Evolutionary conservation across 129 eudicot genomes (phyloP).

Genomic region (Lactuca saligna): DNA sequence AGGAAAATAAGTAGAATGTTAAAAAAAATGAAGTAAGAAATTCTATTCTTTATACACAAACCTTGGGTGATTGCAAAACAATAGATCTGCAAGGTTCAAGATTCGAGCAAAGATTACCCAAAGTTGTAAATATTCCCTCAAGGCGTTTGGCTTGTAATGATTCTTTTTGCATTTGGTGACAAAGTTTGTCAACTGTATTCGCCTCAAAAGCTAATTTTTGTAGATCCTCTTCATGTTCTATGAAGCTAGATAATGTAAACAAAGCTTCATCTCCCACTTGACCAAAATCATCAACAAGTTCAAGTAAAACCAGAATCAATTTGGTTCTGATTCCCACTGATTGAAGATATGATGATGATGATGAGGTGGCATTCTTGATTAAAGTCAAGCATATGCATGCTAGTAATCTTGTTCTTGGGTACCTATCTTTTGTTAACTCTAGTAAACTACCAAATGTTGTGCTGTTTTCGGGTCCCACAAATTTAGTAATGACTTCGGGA

Average conservation of each 20-base stretch:
- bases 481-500: slow-evolving; percentile 58
- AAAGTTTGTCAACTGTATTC: slow-evolving; percentile 56
- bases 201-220: slow-evolving; percentile 82
- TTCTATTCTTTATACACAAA: slow-evolving; percentile 33
- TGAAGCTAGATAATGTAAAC: slow-evolving; percentile 69
- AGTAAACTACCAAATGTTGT: slow-evolving; percentile 50
- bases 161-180: slow-evolving; percentile 48
- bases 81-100: slow-evolving; percentile 81
- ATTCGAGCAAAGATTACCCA: slow-evolving; percentile 72
- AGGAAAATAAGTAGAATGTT: slow-evolving; percentile 6
- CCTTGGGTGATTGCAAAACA: slow-evolving; percentile 65
- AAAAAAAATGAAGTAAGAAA: slow-evolving; percentile 1
- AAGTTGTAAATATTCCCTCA: slow-evolving; percentile 63
- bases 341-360: slow-evolving; percentile 40
- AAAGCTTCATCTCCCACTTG: slow-evolving; percentile 98
- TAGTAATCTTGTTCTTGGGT: slow-evolving; percentile 80
- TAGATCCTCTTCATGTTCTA: slow-evolving; percentile 61
- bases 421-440: slow-evolving; percentile 70
- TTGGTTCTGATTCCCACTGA: slow-evolving; percentile 62
- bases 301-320: slow-evolving; percentile 64
- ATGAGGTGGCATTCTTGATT: slow-evolving; percentile 54
- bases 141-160: slow-evolving; percentile 61
- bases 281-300: slow-evolving; percentile 89
- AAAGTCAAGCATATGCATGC: slow-evolving; percentile 75
- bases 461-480: slow-evolving; percentile 75